Base-by-base conservation (phyloP, 768 basidiomycete genomes). In the Auriscalpium vulgare region DNA sequence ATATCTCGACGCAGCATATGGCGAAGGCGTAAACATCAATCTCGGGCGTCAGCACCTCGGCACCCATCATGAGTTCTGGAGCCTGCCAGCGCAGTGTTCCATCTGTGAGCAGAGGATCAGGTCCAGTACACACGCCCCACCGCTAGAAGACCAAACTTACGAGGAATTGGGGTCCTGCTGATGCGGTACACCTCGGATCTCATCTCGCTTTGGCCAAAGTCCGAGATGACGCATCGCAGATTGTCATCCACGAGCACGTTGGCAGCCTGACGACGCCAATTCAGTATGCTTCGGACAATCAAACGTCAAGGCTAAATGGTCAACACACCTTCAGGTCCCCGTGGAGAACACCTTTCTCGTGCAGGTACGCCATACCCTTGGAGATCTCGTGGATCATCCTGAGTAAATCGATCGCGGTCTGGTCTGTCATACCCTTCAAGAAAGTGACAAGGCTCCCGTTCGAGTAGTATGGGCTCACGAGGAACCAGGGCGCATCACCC, bases 131-230 rank as follows among this genome's bases (percentile, higher is more conserved):
- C 34, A 57, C 29, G 21, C 45, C 34, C n/a, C 17, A 55, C 34
- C 51, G 14, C 11, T 10, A 44, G 34, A 16, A 23, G 11, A n/a
- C 8, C 9, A 10, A 23, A 66, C 68, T 7, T 56, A 69, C 70
- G 69, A 17, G 69, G 68, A 7, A 63, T 43, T 6, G 65, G 62
- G 29, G 71, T 71, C 10, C 81, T 82, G 54, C 80, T 85, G 2
- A 87, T 72, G 36, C 79, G 75, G 61, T 75, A 83, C 4, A 80
- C 82, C 66, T 91, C 87, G 14, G 76, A 79, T 70, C 84, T 88
- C 74, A 91, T 83, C 68, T 88, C 84, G 61, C 81, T 85, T 67
- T 91, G 86, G 0, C 88, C 89, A 67, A 94, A 93, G 65, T 92
- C 89, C 34, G 87, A 82, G 44, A 93, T 82, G 43, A 91, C 76